Percentiles rank a stretch among this genome's conserved stretches.
Evolutionary conservation across 179 eudicot genomes (phyloP).

Genomic region (Spergularia azorica): DNA sequence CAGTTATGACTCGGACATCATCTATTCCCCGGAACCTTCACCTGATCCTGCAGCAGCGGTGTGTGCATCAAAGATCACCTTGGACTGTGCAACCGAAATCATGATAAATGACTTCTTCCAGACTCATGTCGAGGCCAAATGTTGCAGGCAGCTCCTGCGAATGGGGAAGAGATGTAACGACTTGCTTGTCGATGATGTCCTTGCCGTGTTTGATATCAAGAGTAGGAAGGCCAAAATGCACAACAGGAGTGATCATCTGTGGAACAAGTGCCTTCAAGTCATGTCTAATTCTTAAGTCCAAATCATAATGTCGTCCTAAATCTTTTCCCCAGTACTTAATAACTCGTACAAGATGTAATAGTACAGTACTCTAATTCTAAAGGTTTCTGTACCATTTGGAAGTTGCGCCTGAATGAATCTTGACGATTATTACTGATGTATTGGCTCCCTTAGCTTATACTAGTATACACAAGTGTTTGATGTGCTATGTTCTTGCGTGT

Average conservation of each 20-base stretch:
- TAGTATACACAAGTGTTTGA: too few species aligned
- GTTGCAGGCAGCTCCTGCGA: conserved; percentile 10
- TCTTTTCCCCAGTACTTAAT: too few species aligned
- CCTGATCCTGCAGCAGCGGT: neutral
- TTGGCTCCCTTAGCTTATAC: too few species aligned
- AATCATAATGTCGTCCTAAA: neutral
- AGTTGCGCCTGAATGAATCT: too few species aligned
- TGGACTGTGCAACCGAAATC: conserved; percentile 14
- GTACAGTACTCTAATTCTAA: too few species aligned
- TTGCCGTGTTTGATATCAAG: neutral
- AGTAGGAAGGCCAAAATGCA: neutral
- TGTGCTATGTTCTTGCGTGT: too few species aligned
- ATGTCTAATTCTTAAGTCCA: neutral
- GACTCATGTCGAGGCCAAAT: conserved; percentile 13
- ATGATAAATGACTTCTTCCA: conserved; percentile 6
- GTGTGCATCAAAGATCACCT: conserved; percentile 13
- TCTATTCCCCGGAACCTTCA: conserved; percentile 16
- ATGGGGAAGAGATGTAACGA: conserved; percentile 14
- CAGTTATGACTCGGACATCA: conserved; percentile 7
- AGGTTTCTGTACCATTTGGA: too few species aligned
- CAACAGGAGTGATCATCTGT: conserved; percentile 13
- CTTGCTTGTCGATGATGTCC: neutral
- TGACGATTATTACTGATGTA: too few species aligned
- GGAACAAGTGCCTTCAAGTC: conserved; percentile 13
- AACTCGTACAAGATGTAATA: too few species aligned